phyloP scores from a whole-genome alignment of 352 stramenopile genomes.

The Pythium periplocum region DNA sequence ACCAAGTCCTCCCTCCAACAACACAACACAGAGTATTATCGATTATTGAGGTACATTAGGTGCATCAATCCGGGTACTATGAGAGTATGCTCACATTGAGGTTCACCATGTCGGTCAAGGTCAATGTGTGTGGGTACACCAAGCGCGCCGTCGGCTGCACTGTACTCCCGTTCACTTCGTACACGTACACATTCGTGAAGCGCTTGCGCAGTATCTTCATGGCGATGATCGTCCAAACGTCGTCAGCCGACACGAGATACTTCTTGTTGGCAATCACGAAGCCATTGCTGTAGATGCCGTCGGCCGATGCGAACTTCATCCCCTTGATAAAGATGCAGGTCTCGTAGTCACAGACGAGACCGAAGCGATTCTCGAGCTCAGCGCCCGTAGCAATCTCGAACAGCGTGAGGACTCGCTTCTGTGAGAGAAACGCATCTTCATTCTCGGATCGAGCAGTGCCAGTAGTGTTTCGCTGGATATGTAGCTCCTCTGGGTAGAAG shows the following conservation, averaged over 20 bases:
- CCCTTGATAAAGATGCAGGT: conserved; percentile 26
- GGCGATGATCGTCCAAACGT: conserved; percentile 23
- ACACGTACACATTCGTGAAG: conserved; percentile 22
- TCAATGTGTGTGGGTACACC: conserved; percentile 28
- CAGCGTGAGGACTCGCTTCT: conserved; percentile 18
- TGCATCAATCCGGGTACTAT: too few species aligned
- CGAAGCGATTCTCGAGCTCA: conserved; percentile 16
- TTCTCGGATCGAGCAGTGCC: conserved; percentile 11
- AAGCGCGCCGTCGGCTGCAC: conserved; percentile 18
- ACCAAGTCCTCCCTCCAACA: too few species aligned
- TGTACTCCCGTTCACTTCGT: conserved; percentile 20
- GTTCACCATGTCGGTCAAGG: conserved; percentile 13
- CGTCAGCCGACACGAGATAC: conserved; percentile 25
- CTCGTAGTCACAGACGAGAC: conserved; percentile 22
- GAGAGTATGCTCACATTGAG: conserved; percentile 18
- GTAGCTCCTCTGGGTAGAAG: conserved; percentile 13
- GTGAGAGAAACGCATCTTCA: conserved; percentile 1
- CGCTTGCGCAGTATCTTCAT: conserved; percentile 24
- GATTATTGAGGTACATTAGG: too few species aligned
- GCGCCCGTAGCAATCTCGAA: conserved; percentile 24
- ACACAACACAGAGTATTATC: too few species aligned
- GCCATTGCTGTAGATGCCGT: conserved; percentile 21
- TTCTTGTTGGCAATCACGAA: conserved; percentile 37
- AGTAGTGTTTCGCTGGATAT: conserved; percentile 1
- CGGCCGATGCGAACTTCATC: conserved; percentile 25